Evolutionary conservation across 2,329 filamentous ascomycete genomes (phyloP).

Genomic region (Plenodomus lindquistii): DNA sequence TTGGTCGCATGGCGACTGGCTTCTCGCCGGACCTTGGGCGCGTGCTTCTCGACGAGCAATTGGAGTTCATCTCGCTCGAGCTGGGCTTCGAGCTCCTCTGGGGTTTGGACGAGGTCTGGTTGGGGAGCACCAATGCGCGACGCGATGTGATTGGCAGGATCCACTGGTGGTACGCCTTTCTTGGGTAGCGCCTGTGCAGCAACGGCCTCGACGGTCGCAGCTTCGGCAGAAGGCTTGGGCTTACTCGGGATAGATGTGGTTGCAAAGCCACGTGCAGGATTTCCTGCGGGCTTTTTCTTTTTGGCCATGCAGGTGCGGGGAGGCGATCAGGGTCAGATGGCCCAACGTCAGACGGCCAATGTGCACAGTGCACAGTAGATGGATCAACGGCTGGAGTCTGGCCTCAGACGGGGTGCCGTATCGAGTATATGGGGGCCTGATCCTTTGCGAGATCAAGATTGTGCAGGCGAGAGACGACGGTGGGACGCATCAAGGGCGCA

Average conservation of each 20-base stretch:
- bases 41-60: constrained; percentile 81
- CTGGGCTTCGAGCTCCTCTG: constrained; percentile 88
- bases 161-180: constrained; percentile 13
- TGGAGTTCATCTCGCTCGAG: constrained; percentile 91
- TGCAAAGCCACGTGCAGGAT: constrained; percentile 89
- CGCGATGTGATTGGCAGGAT: constrained; percentile 4
- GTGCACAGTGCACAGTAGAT: too few relatives aligned
- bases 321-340: neutral
- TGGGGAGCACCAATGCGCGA: constrained; percentile 22
- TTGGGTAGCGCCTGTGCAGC: constrained; percentile 13
- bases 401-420: constrained; percentile 31
- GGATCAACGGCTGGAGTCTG: neutral
- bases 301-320: constrained; percentile 68
- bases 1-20: constrained; percentile 74
- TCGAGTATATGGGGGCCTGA: constrained; percentile 43
- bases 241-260: constrained; percentile 91
- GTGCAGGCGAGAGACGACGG: constrained; percentile 22
- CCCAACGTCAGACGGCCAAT: neutral
- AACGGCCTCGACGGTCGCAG: constrained; percentile 7
- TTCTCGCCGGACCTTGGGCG: constrained; percentile 77
- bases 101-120: constrained; percentile 58
- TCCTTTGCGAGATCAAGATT: constrained; percentile 42
- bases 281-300: constrained; percentile 87
- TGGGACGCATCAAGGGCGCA: constrained; percentile 40
- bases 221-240: constrained; percentile 55